Conservation (phyloP, 2,329 filamentous ascomycete species). For the Hansfordia pulvinata region DNA sequence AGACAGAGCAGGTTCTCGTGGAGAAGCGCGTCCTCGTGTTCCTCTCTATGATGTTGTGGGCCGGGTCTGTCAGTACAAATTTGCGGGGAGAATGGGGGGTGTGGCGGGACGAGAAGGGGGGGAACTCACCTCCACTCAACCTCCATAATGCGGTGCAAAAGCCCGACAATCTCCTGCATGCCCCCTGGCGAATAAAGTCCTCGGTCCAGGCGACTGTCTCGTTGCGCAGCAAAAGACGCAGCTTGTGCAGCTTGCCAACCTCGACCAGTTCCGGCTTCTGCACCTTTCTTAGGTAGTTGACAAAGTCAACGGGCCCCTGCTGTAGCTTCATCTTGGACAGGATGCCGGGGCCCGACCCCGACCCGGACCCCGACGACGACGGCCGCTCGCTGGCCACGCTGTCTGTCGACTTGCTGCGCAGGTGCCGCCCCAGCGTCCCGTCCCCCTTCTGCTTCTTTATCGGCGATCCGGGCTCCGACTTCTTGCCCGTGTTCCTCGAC, state of each 20-base stretch:
- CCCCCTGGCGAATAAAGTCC: slow-evolving; percentile 75
- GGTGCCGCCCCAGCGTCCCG: slow-evolving; percentile 45
- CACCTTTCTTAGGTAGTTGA: slow-evolving; percentile 69
- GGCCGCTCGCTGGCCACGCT: slow-evolving; percentile 50
- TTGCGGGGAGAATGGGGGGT: background rate
- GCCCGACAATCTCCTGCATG: slow-evolving; percentile 78
- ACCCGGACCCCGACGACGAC: slow-evolving; percentile 35
- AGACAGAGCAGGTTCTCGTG: slow-evolving; percentile 88
- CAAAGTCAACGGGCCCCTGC: slow-evolving; percentile 69
- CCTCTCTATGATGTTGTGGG: slow-evolving; percentile 47
- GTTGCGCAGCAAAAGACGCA: slow-evolving; percentile 77
- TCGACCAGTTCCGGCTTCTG: slow-evolving; percentile 74
- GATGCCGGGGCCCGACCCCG: slow-evolving; percentile 40
- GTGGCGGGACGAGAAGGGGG: background rate
- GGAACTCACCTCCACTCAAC: slow-evolving; percentile 90
- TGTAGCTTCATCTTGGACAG: slow-evolving; percentile 61
- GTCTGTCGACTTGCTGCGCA: slow-evolving; percentile 60
- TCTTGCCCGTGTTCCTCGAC: slow-evolving; percentile 38
- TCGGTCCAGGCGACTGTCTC: slow-evolving; percentile 96
- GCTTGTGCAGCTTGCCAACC: slow-evolving; percentile 89
- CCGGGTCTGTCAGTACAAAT: slow-evolving; percentile 7
- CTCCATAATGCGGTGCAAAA: slow-evolving; percentile 84
- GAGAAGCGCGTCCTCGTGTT: slow-evolving; percentile 85
- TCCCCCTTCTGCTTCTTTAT: slow-evolving; percentile 64
- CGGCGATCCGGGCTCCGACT: slow-evolving; percentile 49